Percentiles rank a stretch among this genome's conserved stretches.
phyloP scores from a whole-genome alignment of 2,329 filamentous ascomycete species.

The Penicillium sp. region DNA sequence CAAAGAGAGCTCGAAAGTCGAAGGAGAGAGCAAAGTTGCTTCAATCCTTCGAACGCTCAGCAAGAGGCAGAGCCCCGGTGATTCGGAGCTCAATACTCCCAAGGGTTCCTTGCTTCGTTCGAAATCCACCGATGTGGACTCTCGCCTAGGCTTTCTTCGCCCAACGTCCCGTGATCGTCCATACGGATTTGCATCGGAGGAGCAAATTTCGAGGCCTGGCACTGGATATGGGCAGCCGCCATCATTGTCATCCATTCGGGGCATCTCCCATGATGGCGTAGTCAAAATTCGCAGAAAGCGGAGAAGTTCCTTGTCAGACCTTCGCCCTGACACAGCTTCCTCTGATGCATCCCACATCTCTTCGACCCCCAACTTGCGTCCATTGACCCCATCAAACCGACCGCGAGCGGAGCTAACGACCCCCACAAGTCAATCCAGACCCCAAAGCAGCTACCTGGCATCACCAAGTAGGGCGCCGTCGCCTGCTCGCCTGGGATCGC shows the following conservation, averaged over 20 bases:
- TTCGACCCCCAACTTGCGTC: slow-evolving; percentile 39
- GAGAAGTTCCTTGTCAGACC: slow-evolving; percentile 86
- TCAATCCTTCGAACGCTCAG: slow-evolving; percentile 88
- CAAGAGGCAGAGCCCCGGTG: slow-evolving; percentile 68
- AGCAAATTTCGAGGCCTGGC: slow-evolving; percentile 46
- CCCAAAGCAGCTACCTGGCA: slow-evolving; percentile 32
- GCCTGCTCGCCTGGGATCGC: slow-evolving; percentile 34
- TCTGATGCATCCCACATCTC: slow-evolving; percentile 53
- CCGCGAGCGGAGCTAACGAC: slow-evolving; percentile 33
- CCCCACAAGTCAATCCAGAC: slow-evolving; percentile 32
- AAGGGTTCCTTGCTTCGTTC: slow-evolving; percentile 69
- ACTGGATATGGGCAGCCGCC: slow-evolving; percentile 52
- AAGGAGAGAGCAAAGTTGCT: slow-evolving; percentile 67
- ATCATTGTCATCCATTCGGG: slow-evolving; percentile 54
- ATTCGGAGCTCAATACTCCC: slow-evolving; percentile 68
- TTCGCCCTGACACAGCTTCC: slow-evolving; percentile 67
- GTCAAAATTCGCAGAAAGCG: slow-evolving; percentile 70
- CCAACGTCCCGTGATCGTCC: slow-evolving; percentile 60
- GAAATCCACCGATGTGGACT: slow-evolving; percentile 74
- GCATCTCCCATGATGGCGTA: slow-evolving; percentile 49
- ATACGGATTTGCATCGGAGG: slow-evolving; percentile 52
- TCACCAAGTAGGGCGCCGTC: slow-evolving; percentile 35
- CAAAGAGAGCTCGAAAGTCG: slow-evolving; percentile 75
- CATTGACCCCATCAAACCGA: slow-evolving; percentile 36
- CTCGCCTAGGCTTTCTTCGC: slow-evolving; percentile 49